Percentiles rank a stretch among this genome's conserved stretches.
These are phyloP conservation scores for Athelia psychrophila DNA, from an alignment of 1,284 basidiomycete genomes.

Conservation along the genomic window DNA sequence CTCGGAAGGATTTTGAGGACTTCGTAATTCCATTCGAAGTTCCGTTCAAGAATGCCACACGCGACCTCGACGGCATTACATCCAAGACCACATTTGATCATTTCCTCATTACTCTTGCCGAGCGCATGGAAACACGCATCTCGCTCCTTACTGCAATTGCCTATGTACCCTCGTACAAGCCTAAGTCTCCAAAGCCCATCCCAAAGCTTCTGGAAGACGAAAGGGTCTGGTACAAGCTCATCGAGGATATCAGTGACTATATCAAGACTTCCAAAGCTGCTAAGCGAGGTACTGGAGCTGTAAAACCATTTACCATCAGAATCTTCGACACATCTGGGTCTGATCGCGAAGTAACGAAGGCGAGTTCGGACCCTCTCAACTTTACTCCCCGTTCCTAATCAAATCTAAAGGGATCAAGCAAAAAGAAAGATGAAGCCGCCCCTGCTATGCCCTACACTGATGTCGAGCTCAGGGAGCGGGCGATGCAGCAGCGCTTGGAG, in stretches of 20 bases:
- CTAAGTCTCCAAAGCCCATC: conserved; percentile 12
- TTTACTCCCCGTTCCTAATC: no score
- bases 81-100: conserved; percentile 5
- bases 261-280: conserved; percentile 1
- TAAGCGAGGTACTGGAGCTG: no score
- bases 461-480: no score
- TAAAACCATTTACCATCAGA: no score
- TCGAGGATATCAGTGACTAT: conserved; percentile 10
- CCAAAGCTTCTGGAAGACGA: conserved; percentile 17
- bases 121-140: conserved; percentile 9
- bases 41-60: conserved; percentile 10
- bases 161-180: conserved; percentile 14
- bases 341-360: no score
- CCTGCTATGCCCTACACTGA: no score
- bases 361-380: no score
- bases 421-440: no score
- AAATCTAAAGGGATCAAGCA: no score
- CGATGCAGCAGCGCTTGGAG: no score
- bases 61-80: conserved; percentile 9
- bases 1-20: no score
- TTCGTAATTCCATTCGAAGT: conserved; percentile 13
- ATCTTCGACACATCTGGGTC: no score
- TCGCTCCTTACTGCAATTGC: conserved; percentile 10
- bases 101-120: conserved; percentile 6
- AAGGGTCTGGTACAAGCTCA: conserved; percentile 6